phyloP scores from a whole-genome alignment of 176 grass and related monocot genomes.

The Zoysia japonica region DNA sequence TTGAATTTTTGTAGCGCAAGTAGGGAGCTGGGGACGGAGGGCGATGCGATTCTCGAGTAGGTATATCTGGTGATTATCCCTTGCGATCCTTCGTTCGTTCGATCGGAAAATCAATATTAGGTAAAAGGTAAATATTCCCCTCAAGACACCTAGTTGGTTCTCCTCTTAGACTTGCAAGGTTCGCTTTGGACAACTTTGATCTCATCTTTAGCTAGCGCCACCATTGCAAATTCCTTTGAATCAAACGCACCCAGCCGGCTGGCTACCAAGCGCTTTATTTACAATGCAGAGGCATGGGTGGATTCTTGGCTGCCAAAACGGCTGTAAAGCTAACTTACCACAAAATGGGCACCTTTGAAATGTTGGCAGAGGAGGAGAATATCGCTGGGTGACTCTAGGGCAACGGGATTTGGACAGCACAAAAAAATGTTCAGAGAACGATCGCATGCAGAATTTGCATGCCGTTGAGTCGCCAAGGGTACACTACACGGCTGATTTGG shows the following conservation, averaged over 20 bases:
- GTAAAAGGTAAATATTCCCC: slow-evolving; percentile 61
- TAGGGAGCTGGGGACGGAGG: slow-evolving; percentile 34
- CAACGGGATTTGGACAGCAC: slow-evolving; percentile 25
- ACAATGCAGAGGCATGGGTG: slow-evolving; percentile 12
- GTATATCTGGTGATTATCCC: slow-evolving; percentile 84
- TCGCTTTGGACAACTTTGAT: slow-evolving; percentile 57
- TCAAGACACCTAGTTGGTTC: slow-evolving; percentile 56
- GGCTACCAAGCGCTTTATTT: slow-evolving; percentile 29
- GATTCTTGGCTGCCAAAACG: slow-evolving; percentile 37
- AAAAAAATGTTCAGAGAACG: slow-evolving; percentile 7
- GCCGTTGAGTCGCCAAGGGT: background rate
- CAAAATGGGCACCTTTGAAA: slow-evolving; percentile 20
- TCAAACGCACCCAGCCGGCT: slow-evolving; percentile 25
- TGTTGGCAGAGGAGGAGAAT: background rate
- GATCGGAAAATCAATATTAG: slow-evolving; percentile 47
- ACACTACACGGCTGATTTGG: background rate
- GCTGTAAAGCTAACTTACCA: slow-evolving; percentile 34
- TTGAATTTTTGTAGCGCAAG: slow-evolving; percentile 50
- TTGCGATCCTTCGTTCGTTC: background rate
- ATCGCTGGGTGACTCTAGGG: background rate
- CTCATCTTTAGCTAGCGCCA: slow-evolving; percentile 38
- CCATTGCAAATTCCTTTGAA: slow-evolving; percentile 36
- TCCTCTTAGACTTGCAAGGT: slow-evolving; percentile 60
- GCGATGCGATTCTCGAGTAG: slow-evolving; percentile 47
- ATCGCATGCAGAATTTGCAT: background rate